Base-by-base conservation (phyloP, 2,329 filamentous ascomycete genomes). In the Colletotrichum sp. region DNA sequence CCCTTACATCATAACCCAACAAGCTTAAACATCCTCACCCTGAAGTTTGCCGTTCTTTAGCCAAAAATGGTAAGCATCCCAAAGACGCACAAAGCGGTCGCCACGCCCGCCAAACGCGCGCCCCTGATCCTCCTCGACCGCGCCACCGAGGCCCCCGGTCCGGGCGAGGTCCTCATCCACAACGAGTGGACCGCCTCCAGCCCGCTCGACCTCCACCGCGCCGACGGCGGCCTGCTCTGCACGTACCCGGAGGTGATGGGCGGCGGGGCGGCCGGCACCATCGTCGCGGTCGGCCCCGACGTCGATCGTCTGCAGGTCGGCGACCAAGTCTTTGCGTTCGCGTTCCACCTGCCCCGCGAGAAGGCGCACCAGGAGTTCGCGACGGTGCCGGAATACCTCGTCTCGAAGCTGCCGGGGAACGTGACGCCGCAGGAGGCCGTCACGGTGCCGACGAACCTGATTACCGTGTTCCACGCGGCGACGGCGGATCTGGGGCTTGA, bases 181-280 rank as follows among this genome's bases (percentile, higher is more conserved):
- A 88, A 91, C n/a, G 83, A 88, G 71, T 93, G 90, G 89, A 91
- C 90, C 2, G 88, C 90, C 6, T 92, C 91, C 1, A 91, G 89
- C 4, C 92, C 92, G 0, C 83, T 93, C 0, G 91, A 93, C 79
- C 84, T 93, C 5, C 92, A 93, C 82, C 88, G 91, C 75, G 89
- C 90, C 60, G 91, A 93, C 78, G 91, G 91, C 48, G 90, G 90
- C 1, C 84, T 93, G 1, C 81, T 92, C 12, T 85, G 92, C 12
- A 79, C 83, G 28, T 81, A 87, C 34, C 91, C 91, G 0, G 84
- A 87, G 76, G 82, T 89, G 6, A 84, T 90, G n/a, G 91, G 91
- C 43, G 87, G 88, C 70, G 86, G 87, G 32, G 82, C 86, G 4
- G 90, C 87, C 4, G 91, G 92, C 6, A 86, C 84, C 3, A 87